These are phyloP conservation scores for Fusarium sterilihyphosum DNA, from an alignment of 2,329 filamentous ascomycete species.

Conservation along the genomic window DNA sequence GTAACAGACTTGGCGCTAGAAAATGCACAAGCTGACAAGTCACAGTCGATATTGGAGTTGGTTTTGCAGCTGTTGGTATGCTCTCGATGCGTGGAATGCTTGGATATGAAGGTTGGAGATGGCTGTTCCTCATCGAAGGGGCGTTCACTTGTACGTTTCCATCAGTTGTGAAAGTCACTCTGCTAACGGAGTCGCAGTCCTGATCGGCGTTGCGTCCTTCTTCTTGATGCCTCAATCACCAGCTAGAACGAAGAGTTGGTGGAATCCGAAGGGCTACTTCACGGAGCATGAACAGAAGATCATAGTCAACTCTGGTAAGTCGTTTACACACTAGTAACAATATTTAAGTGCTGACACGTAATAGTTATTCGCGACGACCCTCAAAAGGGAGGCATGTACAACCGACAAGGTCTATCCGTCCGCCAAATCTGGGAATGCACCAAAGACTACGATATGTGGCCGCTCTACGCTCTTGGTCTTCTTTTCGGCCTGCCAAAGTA, in stretches of 20 bases:
- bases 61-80: conserved; percentile 50
- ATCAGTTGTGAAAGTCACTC: fast-evolving
- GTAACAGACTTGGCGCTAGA: fast-evolving
- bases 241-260: neutral
- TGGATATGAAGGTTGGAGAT: conserved; percentile 65
- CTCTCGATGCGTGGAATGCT: conserved; percentile 63
- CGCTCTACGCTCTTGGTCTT: conserved; percentile 59
- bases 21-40: neutral
- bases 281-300: conserved; percentile 53
- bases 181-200: neutral
- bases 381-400: conserved; percentile 64
- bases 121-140: conserved; percentile 59
- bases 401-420: conserved; percentile 58
- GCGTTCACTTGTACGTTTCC: conserved; percentile 10
- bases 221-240: neutral
- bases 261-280: neutral
- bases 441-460: conserved; percentile 64
- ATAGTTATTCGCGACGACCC: conserved; percentile 63
- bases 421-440: conserved; percentile 56
- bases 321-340: fast-evolving
- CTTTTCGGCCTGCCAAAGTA: conserved; percentile 58
- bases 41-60: neutral
- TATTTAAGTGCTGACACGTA: neutral
- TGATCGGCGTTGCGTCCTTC: neutral
- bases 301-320: conserved; percentile 55